Evolutionary conservation across 139 green algal genomes (phyloP), one percentile per base, ranked within the genome.

Genomic region (Chlorella ohadii): DNA sequence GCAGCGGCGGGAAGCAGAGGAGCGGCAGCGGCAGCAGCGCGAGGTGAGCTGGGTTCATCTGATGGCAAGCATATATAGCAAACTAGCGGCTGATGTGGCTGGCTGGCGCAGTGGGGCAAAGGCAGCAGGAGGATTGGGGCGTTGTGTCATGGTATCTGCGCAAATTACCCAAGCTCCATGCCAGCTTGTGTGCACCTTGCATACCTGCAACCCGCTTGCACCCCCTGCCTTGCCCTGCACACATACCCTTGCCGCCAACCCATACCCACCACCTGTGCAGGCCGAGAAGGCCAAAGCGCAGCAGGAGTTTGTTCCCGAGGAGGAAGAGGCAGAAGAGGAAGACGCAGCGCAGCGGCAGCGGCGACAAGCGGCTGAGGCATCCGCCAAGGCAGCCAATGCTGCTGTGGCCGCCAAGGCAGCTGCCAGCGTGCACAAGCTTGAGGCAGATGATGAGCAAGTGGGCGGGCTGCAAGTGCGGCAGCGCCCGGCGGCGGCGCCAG

Each of bases 1-100:
- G 85, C 65, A 87, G 85, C 82, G 76, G 67, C 47, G 78, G 34
- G 79, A 71, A 33, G 79, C 79, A 2, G 79, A 85, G 79, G 79
- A 85, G 68, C 3, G 15, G 66, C 79, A 85, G 79, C 79, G 79
- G 23, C 47, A 39, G 79, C 44, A 64, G 79, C 47, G 68, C 34
- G 79, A 85, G 79, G 79, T 47, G 56, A 20, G 51, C 51, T 59
- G 64, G 64, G 64, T 39, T 33, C 16, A 23, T 22, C 13, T 71
- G 17, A 38, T 89, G 72, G 41, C 72, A 67, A 51, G 44, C 44
- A n/a, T 9, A 51, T 51, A 9, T 9, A 51, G 44, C 44, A 51
- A 51, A n/a, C n/a, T n/a, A n/a, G n/a, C n/a, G n/a, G n/a, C n/a
- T n/a, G n/a, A n/a, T n/a, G n/a, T 9, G 9, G 44, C 7, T 9